A percentile compares a stretch with the other conserved stretches of the same genome.
These are phyloP conservation scores for Phytophthora gonapodyides DNA, from an alignment of 352 stramenopile species.

Conservation along the genomic window DNA sequence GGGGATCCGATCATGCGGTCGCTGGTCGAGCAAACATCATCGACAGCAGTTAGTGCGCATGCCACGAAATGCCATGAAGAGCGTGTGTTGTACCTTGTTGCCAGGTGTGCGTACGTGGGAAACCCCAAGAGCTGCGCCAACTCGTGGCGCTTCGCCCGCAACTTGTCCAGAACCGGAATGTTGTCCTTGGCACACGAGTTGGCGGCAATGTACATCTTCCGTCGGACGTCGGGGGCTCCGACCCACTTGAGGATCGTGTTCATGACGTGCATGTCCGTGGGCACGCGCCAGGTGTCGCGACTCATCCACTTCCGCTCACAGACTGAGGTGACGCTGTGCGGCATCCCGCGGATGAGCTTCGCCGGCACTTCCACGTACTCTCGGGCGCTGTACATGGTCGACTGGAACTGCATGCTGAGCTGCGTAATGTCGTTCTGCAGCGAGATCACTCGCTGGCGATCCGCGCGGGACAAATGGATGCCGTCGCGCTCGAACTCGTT, in stretches of 20 bases:
- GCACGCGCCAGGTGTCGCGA: slow-evolving; percentile 63
- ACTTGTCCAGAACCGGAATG: slow-evolving; percentile 78
- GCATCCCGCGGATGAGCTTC: slow-evolving; percentile 57
- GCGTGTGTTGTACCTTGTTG: slow-evolving; percentile 76
- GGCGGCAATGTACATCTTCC: slow-evolving; percentile 89
- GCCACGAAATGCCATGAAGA: not conserved
- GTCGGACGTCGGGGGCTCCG: slow-evolving; percentile 69
- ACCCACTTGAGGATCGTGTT: slow-evolving; percentile 94
- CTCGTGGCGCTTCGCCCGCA: slow-evolving; percentile 87
- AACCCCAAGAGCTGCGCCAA: slow-evolving; percentile 91
- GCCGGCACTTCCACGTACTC: slow-evolving; percentile 71
- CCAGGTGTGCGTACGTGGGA: slow-evolving; percentile 88
- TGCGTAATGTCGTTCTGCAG: slow-evolving; percentile 90
- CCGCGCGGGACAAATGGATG: slow-evolving; percentile 88
- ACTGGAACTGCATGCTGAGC: slow-evolving; percentile 89
- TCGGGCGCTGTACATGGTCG: slow-evolving; percentile 73
- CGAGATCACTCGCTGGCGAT: slow-evolving; percentile 82
- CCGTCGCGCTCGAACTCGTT: slow-evolving; percentile 96
- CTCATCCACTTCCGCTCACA: slow-evolving; percentile 76
- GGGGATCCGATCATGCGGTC: slow-evolving; percentile 89
- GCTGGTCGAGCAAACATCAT: slow-evolving; percentile 24
- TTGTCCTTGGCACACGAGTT: slow-evolving; percentile 86
- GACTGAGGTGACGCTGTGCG: slow-evolving; percentile 56
- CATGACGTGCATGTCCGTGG: slow-evolving; percentile 87
- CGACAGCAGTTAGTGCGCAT: slow-evolving; percentile 18